A percentile compares a stretch with the other conserved stretches of the same genome.
Evolutionary conservation across 2,329 filamentous ascomycete species (phyloP).

Genomic region (Epichloe coenophiala): DNA sequence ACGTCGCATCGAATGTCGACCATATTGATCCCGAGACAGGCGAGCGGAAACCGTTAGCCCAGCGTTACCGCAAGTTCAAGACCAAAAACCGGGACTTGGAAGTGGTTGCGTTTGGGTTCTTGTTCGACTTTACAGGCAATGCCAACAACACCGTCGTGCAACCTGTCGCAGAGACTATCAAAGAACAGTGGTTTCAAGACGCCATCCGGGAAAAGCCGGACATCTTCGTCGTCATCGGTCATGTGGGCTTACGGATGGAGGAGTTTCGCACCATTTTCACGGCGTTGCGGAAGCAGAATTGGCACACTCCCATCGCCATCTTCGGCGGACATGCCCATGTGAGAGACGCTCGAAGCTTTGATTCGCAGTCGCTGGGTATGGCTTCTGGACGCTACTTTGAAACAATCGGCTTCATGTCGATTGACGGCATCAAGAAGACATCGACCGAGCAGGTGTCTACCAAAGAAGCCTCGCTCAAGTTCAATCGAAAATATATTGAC

Average conservation of each 20-base stretch:
- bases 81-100: slow-evolving; percentile 80
- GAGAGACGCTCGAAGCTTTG: slow-evolving; percentile 69
- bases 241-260: slow-evolving; percentile 67
- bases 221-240: slow-evolving; percentile 74
- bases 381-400: slow-evolving; percentile 90
- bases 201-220: slow-evolving; percentile 78
- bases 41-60: slow-evolving; percentile 60
- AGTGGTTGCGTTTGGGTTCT: slow-evolving; percentile 80
- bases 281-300: slow-evolving; percentile 62
- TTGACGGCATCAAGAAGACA: slow-evolving; percentile 45
- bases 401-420: slow-evolving; percentile 86
- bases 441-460: slow-evolving; percentile 14
- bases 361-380: slow-evolving; percentile 63
- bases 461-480: slow-evolving; percentile 34
- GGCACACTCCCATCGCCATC: slow-evolving; percentile 77
- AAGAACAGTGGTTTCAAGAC: slow-evolving; percentile 78
- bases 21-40: slow-evolving; percentile 64
- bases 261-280: slow-evolving; percentile 70
- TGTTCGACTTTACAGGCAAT: slow-evolving; percentile 87
- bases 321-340: slow-evolving; percentile 88
- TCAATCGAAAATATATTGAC: slow-evolving; percentile 77
- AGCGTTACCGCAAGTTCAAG: slow-evolving; percentile 75
- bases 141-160: slow-evolving; percentile 83
- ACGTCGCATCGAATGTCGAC: slow-evolving; percentile 86
- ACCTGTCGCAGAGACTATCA: slow-evolving; percentile 64